Evolutionary conservation across 345 rosid genomes (phyloP), one percentile per base, ranked within the genome.

Genomic region (Melaleuca quinquenervia): DNA sequence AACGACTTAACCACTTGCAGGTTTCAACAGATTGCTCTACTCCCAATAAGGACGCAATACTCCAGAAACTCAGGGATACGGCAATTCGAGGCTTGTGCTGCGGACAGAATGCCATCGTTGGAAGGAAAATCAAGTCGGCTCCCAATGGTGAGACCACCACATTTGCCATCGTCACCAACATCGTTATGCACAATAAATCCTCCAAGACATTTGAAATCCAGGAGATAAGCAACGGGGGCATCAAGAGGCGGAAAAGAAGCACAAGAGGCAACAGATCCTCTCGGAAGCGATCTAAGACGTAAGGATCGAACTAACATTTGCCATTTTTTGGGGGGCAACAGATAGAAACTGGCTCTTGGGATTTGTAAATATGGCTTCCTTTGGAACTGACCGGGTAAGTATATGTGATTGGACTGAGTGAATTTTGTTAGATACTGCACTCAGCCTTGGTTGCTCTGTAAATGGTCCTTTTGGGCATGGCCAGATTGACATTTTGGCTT

Each of bases 81-180:
- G 98, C 98, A 2, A 84, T 91, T 58, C 89, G 89, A 89, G 94
- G 92, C 48, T 87, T 86, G 3, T 55, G 87, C 56, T 92, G 94
- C 12, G 96, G 98, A 27, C 94, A 93, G 75, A 94, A 85, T 82
- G 90, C 89, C 78, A 90, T 91, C 52, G 84, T 92, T 5, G 93
- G 91, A 90, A 91, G 87, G 86, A 90, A 89, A 86, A 14, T 6
- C 29, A 50, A 86, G 45, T 48, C 80, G 12, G 91, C 91, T 78
- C 93, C 99, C 5, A 93, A 86, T 90, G 90, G 91, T 36, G 95
- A 95, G 87, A 84, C 87, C 85, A 89, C 90, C 18, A 92, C 89
- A 27, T 90, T 93, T 89, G 98, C 96, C 78, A 84, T 92, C 44
- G 95, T 93, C 58, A 96, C 98, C 50, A 96, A 92, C 89, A 88